Percentiles rank a stretch among this genome's conserved stretches.
These are phyloP conservation scores for Fagus crenata DNA, from an alignment of 306 rosid genomes.

Conservation along the genomic window DNA sequence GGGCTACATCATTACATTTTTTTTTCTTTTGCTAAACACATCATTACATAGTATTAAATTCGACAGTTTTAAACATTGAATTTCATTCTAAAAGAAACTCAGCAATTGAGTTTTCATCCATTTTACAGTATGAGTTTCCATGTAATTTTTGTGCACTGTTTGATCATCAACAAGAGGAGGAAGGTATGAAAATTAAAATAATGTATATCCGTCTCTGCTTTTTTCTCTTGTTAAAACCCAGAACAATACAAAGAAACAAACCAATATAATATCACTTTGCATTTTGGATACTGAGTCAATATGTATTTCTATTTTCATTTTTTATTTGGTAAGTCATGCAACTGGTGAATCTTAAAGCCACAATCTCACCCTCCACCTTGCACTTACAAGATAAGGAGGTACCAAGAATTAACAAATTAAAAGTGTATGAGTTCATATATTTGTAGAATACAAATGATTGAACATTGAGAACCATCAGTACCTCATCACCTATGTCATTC, in stretches of 20 bases:
- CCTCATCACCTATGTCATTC: conserved; percentile 99
- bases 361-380: too few species aligned
- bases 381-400: too few species aligned
- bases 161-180: not conserved
- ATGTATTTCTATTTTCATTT: not conserved
- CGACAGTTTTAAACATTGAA: not conserved
- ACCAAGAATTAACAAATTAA: not conserved
- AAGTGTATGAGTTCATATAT: conserved; percentile 12
- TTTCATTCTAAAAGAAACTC: conserved; percentile 1
- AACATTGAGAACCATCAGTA: conserved; percentile 36
- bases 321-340: too few species aligned
- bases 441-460: conserved; percentile 17
- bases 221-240: not conserved
- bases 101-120: not conserved
- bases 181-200: not conserved
- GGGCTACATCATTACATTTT: not conserved
- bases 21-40: not conserved
- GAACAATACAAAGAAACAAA: not conserved
- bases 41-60: not conserved
- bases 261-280: not conserved
- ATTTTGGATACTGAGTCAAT: not conserved
- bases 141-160: not conserved
- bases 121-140: not conserved
- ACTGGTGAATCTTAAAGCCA: too few species aligned
- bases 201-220: not conserved